Conservation (phyloP, 2,329 filamentous ascomycete genomes). For the Pseudogymnoascus sp. region DNA sequence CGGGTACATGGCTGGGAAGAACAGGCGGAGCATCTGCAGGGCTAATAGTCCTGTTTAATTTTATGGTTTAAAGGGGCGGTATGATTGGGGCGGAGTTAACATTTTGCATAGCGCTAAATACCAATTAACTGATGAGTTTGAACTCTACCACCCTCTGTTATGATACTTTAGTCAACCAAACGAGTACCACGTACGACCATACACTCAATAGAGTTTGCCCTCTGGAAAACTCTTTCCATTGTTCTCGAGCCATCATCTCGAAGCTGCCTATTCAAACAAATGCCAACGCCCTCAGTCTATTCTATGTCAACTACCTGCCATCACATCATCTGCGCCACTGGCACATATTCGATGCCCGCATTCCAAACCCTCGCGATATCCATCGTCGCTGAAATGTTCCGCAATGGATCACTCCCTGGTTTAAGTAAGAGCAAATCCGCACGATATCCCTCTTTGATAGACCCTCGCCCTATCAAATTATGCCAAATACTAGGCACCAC, state of each 20-base stretch:
- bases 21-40: constrained; percentile 1
- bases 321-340: neutral
- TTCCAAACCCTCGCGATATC: constrained; percentile 13
- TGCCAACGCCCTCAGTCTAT: no score
- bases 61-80: neutral
- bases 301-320: neutral
- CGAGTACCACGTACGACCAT: neutral
- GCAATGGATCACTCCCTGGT: constrained; percentile 5
- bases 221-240: no score
- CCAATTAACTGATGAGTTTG: neutral
- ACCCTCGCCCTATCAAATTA: constrained; percentile 9
- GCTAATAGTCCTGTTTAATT: neutral
- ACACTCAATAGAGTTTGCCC: neutral
- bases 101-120: constrained; percentile 9
- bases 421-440: constrained; percentile 12
- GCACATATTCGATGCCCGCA: constrained; percentile 10
- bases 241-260: no score
- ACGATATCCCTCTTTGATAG: constrained; percentile 7
- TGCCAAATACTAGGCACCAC: constrained; percentile 6
- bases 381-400: constrained; percentile 10
- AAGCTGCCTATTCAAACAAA: no score
- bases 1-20: neutral
- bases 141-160: neutral
- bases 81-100: constrained; percentile 1
- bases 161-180: neutral